Percentiles rank a stretch among this genome's conserved stretches.
Evolutionary conservation across 1,284 basidiomycete genomes (phyloP).

Genomic region (Rhodotorula glutinis): DNA sequence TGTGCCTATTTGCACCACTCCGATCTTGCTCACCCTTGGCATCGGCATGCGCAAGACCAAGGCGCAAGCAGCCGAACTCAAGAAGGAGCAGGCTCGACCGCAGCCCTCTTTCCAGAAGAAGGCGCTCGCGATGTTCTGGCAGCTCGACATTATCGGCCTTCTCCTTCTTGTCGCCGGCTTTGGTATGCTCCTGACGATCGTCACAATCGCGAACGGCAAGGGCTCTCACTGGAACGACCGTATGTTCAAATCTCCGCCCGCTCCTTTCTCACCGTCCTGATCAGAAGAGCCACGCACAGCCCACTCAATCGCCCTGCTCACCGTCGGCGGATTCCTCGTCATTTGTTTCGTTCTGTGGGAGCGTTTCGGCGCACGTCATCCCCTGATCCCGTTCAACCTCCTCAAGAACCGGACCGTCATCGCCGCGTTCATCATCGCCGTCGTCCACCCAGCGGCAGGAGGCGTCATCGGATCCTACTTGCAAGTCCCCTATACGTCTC

Average conservation of each 20-base stretch:
- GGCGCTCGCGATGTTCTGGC: conserved; percentile 43
- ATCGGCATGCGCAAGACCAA: conserved; percentile 31
- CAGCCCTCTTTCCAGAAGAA: conserved; percentile 18
- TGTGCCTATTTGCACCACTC: conserved; percentile 43
- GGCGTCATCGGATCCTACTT: conserved; percentile 46
- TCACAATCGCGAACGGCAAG: conserved; percentile 48
- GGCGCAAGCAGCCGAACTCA: conserved; percentile 6
- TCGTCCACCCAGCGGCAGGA: conserved; percentile 47
- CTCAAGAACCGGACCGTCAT: conserved; percentile 47
- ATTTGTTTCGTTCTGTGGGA: conserved; percentile 46
- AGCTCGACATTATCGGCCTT: conserved; percentile 48
- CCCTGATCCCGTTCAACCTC: conserved; percentile 47
- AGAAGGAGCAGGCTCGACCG: neutral
- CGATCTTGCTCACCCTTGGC: conserved; percentile 45
- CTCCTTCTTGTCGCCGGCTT: conserved; percentile 47
- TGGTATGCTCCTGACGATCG: conserved; percentile 47
- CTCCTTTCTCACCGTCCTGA: too few relatives aligned
- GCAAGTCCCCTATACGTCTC: conserved; percentile 35
- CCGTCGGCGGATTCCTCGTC: conserved; percentile 43
- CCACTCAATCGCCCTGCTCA: conserved; percentile 47
- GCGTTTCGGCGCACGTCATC: conserved; percentile 45
- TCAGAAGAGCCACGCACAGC: conserved; percentile 17
- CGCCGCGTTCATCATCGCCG: conserved; percentile 44
- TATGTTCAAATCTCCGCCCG: too few relatives aligned
- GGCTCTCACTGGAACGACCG: conserved; percentile 46